Evolutionary conservation across 2,329 filamentous ascomycete genomes (phyloP), one percentile per base, ranked within the genome.

Genomic region (Aaosphaeria arxii): DNA sequence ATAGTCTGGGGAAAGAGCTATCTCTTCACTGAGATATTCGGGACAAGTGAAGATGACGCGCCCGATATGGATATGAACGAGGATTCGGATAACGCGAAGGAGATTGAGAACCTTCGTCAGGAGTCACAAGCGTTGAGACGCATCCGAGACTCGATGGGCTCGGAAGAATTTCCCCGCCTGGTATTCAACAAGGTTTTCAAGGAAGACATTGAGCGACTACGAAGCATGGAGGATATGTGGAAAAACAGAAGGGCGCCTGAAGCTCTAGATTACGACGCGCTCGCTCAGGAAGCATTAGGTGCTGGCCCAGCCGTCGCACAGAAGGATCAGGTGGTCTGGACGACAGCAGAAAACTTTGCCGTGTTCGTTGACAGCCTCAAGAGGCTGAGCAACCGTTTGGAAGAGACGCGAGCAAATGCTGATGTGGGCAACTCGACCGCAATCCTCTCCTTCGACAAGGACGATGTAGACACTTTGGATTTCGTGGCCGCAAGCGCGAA

Each of bases 1-100:
- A 99, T 99, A 52, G 92, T 99, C 2, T 99, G 94, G 94, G 92
- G 83, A 17, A 99, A 97, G 74, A 96, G 91, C 68, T 99, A 97
- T 69, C 79, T 99, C 6, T 82, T 99, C 51, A 94, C 90, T 56
- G 94, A 99, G 70, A 85, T 99, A 6, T 99, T 96, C 59, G 94
- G 94, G 13, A 83, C 84, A 3, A 95, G 90, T 59, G 92, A 97
- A 70, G 90, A 96, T 51, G 87, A 92, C 54, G 81, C 87, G 1
- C 80, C 85, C 1, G 83, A 86, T 36, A 82, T 97, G 52, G 91
- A 96, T 63, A 83, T 88, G 56, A 86, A 88, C 1, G 82, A 87
- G 57, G 87, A 95, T 64, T 79, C 83, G 5, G 90, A 96, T 43
- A 96, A 97, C 69, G 84, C 86, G 5, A 76, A 86, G 44, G 94